Evolutionary conservation across 495 filamentous ascomycete species (phyloP).

Genomic region (Schizothecium vesticola): DNA sequence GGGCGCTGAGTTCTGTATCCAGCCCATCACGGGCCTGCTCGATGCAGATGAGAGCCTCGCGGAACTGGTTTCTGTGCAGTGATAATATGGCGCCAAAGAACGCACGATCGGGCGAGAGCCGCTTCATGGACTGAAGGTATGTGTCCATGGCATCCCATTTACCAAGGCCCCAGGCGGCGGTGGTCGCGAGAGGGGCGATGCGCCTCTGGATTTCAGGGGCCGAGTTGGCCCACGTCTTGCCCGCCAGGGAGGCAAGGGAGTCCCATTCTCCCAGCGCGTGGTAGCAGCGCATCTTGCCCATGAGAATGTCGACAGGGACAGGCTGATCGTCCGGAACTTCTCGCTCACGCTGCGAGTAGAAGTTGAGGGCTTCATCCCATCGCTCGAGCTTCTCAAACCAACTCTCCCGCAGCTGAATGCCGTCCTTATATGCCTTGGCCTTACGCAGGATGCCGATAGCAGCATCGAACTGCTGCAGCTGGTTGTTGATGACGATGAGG

Average conservation of each 20-base stretch:
- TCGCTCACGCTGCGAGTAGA: slow-evolving; percentile 74
- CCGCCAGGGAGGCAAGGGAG: slow-evolving; percentile 74
- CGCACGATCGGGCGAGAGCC: slow-evolving; percentile 82
- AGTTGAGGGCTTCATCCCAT: slow-evolving; percentile 95
- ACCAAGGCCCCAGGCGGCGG: slow-evolving; percentile 93
- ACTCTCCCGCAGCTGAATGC: slow-evolving; percentile 84
- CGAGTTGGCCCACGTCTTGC: slow-evolving; percentile 89
- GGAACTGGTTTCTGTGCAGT: slow-evolving; percentile 90
- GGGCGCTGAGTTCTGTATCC: slow-evolving; percentile 88
- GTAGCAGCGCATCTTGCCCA: slow-evolving; percentile 99
- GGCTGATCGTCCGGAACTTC: slow-evolving; percentile 56
- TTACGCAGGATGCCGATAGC: slow-evolving; percentile 94
- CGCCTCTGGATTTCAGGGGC: slow-evolving; percentile 73
- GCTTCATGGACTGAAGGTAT: slow-evolving; percentile 91
- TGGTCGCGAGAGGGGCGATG: slow-evolving; percentile 89
- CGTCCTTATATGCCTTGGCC: slow-evolving; percentile 89
- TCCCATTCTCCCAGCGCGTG: slow-evolving; percentile 98
- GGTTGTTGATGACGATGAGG: slow-evolving; percentile 96
- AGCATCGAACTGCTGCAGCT: slow-evolving; percentile 93
- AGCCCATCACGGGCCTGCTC: slow-evolving; percentile 87
- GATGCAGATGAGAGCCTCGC: slow-evolving; percentile 77
- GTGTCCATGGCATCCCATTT: slow-evolving; percentile 98
- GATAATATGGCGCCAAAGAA: slow-evolving; percentile 96
- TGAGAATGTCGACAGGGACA: slow-evolving; percentile 80
- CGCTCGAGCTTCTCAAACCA: slow-evolving; percentile 98